Evolutionary conservation across 768 basidiomycete genomes (phyloP).

Genomic region (Rhodotorula babjevae): DNA sequence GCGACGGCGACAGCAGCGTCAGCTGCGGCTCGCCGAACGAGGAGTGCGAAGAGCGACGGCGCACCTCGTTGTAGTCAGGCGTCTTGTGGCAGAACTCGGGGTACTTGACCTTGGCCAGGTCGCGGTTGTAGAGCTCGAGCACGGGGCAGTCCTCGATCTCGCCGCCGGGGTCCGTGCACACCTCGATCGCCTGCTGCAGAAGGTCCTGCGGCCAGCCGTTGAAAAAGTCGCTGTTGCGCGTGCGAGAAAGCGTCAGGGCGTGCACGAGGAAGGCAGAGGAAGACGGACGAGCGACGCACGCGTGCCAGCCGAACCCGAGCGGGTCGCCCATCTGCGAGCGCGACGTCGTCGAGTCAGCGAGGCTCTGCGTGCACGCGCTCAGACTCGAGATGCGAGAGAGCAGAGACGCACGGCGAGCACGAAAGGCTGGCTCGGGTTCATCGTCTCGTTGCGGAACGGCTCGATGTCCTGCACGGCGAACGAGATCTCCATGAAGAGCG

Average conservation of each 20-base stretch:
- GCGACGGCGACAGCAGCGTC: background rate
- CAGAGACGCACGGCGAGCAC: slow-evolving; percentile 50
- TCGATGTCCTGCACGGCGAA: slow-evolving; percentile 51
- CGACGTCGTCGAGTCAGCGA: too few species aligned
- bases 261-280: slow-evolving; percentile 45
- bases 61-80: slow-evolving; percentile 2
- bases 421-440: slow-evolving; percentile 55
- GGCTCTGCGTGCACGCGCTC: too few species aligned
- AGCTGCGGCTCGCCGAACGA: too few species aligned
- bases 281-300: background rate
- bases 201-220: slow-evolving; percentile 62
- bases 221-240: slow-evolving; percentile 51
- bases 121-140: slow-evolving; percentile 16
- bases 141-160: slow-evolving; percentile 13
- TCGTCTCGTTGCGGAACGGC: slow-evolving; percentile 44
- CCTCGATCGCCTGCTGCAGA: slow-evolving; percentile 55
- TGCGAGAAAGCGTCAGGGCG: background rate
- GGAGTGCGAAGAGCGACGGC: background rate
- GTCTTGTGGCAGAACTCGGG: background rate
- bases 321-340: slow-evolving; percentile 54
- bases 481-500: slow-evolving; percentile 47
- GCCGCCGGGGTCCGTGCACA: slow-evolving; percentile 2
- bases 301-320: slow-evolving; percentile 59
- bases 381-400: too few species aligned
- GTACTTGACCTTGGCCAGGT: too few species aligned